Conservation (phyloP, 2,329 filamentous ascomycete species). For the Metarhizium sp. region DNA sequence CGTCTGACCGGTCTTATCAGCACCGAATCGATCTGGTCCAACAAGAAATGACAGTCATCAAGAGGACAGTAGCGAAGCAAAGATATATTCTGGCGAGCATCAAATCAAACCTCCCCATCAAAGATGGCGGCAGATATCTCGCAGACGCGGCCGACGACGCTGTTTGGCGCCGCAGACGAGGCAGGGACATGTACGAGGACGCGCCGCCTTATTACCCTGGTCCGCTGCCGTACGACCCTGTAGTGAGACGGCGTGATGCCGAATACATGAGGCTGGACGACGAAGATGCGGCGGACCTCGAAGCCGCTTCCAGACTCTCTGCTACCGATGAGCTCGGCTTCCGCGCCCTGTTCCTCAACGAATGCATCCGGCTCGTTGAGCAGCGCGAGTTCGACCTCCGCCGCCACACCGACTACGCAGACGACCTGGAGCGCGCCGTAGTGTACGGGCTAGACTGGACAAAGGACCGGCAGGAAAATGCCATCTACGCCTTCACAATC, state of each 20-base stretch:
- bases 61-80: conserved; percentile 24
- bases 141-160: conserved; percentile 6
- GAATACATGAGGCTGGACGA: conserved; percentile 14
- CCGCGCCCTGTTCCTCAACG: conserved; percentile 27
- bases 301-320: conserved; percentile 23
- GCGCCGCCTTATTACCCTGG: not conserved
- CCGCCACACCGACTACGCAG: conserved; percentile 19
- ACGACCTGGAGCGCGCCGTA: conserved; percentile 20
- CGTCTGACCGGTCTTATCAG: conserved; percentile 31
- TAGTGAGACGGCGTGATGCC: conserved; percentile 5
- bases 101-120: conserved; percentile 11
- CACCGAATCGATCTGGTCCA: conserved; percentile 29
- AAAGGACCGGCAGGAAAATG: conserved; percentile 35
- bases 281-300: conserved; percentile 16
- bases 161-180: not conserved
- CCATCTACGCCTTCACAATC: conserved; percentile 40
- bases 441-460: conserved; percentile 28
- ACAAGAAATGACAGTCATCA: conserved; percentile 31
- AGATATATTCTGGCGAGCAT: conserved; percentile 19
- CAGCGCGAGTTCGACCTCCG: conserved; percentile 25
- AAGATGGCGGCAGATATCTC: conserved; percentile 10
- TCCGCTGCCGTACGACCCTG: not conserved
- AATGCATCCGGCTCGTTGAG: conserved; percentile 28
- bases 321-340: conserved; percentile 27
- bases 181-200: not conserved